phyloP scores from a whole-genome alignment of 495 filamentous ascomycete genomes.

The Trypethelium eluteriae region DNA sequence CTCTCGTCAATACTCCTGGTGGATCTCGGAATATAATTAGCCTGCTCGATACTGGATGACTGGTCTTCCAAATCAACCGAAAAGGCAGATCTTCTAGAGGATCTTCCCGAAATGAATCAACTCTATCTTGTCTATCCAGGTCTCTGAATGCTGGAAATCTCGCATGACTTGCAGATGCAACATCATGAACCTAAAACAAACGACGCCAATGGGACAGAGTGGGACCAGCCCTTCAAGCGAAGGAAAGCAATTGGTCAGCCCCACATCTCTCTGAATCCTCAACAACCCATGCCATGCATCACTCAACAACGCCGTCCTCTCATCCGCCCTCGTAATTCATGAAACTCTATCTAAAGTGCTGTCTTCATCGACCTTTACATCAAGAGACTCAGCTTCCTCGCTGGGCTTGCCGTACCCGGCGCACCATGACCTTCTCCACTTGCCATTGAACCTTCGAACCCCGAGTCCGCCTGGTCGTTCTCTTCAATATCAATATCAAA shows the following conservation, averaged over 20 bases:
- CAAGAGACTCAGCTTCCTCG: slow-evolving; percentile 7
- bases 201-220: not conserved
- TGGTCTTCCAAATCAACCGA: not conserved
- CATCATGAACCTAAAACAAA: not conserved
- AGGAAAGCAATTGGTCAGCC: not conserved
- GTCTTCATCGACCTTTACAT: not conserved
- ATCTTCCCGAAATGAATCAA: not conserved
- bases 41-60: not conserved
- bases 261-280: not conserved
- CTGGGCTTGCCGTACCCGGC: not conserved
- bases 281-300: not conserved
- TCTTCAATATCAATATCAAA: slow-evolving; percentile 11
- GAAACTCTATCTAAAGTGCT: slow-evolving; percentile 2
- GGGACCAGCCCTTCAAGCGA: slow-evolving; percentile 9
- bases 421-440: not conserved
- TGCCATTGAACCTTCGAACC: slow-evolving; percentile 6
- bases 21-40: too few species aligned
- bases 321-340: not conserved
- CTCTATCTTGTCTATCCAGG: slow-evolving; percentile 4
- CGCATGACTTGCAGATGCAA: not conserved
- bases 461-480: not conserved
- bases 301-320: not conserved
- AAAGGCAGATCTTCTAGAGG: not conserved
- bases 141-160: not conserved
- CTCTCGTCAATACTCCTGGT: not conserved